Conservation (phyloP, 306 rosid genomes). For the Coriaria nepalensis region DNA sequence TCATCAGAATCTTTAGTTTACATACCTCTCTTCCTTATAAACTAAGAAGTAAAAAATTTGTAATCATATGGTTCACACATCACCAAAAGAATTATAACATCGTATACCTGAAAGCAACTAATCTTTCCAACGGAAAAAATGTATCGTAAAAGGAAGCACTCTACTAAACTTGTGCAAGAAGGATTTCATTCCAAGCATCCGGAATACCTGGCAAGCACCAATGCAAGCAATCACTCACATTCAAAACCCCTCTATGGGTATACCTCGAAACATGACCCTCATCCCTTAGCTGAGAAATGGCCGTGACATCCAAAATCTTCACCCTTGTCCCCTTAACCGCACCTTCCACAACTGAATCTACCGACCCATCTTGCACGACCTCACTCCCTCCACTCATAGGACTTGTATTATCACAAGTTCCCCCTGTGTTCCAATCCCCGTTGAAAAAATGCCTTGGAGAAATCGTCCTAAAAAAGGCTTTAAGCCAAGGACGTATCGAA, state of each 20-base stretch:
- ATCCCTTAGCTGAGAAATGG: constrained; percentile 76
- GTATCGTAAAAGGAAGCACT: background rate
- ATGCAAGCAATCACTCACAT: constrained; percentile 73
- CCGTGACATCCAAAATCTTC: constrained; percentile 67
- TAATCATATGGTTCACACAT: too few relatives aligned
- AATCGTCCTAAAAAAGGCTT: constrained; percentile 73
- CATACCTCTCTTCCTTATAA: too few relatives aligned
- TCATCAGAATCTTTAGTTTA: too few relatives aligned
- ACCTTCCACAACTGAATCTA: constrained; percentile 38
- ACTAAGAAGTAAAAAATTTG: too few relatives aligned
- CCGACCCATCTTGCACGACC: constrained; percentile 50
- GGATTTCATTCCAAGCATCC: constrained; percentile 90
- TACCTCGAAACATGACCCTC: constrained; percentile 85
- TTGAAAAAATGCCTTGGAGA: constrained; percentile 76
- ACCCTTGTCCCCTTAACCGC: constrained; percentile 76
- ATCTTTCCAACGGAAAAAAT: constrained; percentile 1
- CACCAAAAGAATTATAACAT: background rate
- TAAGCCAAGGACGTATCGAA: constrained; percentile 45
- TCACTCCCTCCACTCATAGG: constrained; percentile 59
- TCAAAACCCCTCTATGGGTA: constrained; percentile 36
- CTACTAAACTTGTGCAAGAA: constrained; percentile 55
- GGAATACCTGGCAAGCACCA: constrained; percentile 95
- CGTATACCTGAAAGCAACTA: background rate
- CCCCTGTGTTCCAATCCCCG: constrained; percentile 95
- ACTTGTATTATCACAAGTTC: constrained; percentile 56